phyloP scores from a whole-genome alignment of 2,329 filamentous ascomycete species.

The Alternaria hordeiaustralica region DNA sequence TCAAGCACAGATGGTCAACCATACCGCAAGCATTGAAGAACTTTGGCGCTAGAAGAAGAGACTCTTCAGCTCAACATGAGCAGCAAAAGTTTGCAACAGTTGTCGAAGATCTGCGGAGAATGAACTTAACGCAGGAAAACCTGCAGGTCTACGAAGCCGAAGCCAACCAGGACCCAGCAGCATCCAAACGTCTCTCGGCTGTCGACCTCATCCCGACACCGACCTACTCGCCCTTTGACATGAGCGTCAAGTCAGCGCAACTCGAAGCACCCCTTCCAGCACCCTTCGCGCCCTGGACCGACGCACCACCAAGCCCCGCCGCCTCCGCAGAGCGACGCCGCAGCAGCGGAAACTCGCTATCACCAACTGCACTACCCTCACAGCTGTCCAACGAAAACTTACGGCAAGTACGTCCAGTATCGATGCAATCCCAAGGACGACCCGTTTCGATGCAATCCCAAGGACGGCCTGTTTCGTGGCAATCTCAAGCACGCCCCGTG shows the following conservation, averaged over 20 bases:
- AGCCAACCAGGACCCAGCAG: constrained; percentile 4
- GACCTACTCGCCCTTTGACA: constrained; percentile 28
- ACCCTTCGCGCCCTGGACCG: constrained; percentile 33
- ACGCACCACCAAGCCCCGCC: constrained; percentile 27
- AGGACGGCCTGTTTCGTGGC: constrained; percentile 16
- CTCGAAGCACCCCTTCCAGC: constrained; percentile 23
- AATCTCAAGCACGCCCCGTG: constrained; percentile 16
- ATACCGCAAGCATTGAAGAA: constrained; percentile 32
- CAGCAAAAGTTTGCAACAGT: constrained; percentile 12
- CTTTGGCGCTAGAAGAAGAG: constrained; percentile 23
- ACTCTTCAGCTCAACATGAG: constrained; percentile 22
- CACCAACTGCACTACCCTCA: constrained; percentile 11
- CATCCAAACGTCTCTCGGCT: constrained; percentile 16
- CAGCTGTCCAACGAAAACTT: constrained; percentile 13
- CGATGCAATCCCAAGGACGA: constrained; percentile 14
- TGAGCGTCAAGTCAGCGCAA: constrained; percentile 5
- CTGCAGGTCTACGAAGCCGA: constrained; percentile 15
- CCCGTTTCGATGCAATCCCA: constrained; percentile 20
- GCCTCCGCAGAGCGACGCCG: constrained; percentile 17
- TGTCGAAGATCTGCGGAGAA: constrained; percentile 16
- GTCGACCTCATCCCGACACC: constrained; percentile 29
- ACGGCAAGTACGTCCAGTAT: constrained; percentile 22
- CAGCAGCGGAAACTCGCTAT: constrained; percentile 21
- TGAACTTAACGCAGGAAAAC: constrained; percentile 25
- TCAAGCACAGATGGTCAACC: constrained; percentile 32